A percentile compares a stretch with the other conserved stretches of the same genome.
Evolutionary conservation across 1,139 yeast species (phyloP).

Genomic region (Hemisphaericaspora xylofermentans): DNA sequence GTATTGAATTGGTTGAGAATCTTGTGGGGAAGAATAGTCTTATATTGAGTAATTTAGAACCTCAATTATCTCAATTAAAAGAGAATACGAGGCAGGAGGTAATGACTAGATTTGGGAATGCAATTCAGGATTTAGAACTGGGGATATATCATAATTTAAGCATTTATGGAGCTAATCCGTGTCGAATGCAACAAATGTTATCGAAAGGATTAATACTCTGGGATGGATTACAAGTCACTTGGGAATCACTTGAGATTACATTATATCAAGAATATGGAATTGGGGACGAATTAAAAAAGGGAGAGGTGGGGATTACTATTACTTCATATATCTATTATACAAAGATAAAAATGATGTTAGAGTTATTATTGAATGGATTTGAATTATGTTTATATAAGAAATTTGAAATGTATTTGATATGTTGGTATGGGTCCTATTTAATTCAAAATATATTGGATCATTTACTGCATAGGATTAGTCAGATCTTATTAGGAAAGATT

Average conservation of each 20-base stretch:
- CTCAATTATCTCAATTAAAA: slow-evolving; percentile 22
- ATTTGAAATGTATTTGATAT: slow-evolving; percentile 68
- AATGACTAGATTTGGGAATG: slow-evolving; percentile 4
- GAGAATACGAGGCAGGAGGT: slow-evolving; percentile 14
- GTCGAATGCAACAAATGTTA: slow-evolving; percentile 76
- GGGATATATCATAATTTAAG: slow-evolving; percentile 57
- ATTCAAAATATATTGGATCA: slow-evolving; percentile 49
- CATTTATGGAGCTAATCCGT: slow-evolving; percentile 66
- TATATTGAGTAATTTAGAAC: slow-evolving; percentile 22
- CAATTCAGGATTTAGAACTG: slow-evolving; percentile 35
- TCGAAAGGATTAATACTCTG: slow-evolving; percentile 58
- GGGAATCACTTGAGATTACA: slow-evolving; percentile 54
- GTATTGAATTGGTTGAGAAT: slow-evolving; percentile 24
- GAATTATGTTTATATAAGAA: slow-evolving; percentile 72
- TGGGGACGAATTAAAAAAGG: slow-evolving; percentile 29
- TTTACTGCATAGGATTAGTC: slow-evolving; percentile 44
- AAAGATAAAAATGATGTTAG: slow-evolving; percentile 69
- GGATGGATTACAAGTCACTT: slow-evolving; percentile 77
- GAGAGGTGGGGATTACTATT: slow-evolving; percentile 48
- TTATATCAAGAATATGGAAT: slow-evolving; percentile 30
- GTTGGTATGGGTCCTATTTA: slow-evolving; percentile 65
- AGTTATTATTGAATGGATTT: slow-evolving; percentile 71
- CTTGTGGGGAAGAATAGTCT: slow-evolving; percentile 26
- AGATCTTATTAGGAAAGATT: slow-evolving; percentile 36
- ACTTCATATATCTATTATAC: slow-evolving; percentile 67